These are phyloP conservation scores for Trichosporon ovoides DNA, from an alignment of 1,284 basidiomycete genomes.

Conservation along the genomic window DNA sequence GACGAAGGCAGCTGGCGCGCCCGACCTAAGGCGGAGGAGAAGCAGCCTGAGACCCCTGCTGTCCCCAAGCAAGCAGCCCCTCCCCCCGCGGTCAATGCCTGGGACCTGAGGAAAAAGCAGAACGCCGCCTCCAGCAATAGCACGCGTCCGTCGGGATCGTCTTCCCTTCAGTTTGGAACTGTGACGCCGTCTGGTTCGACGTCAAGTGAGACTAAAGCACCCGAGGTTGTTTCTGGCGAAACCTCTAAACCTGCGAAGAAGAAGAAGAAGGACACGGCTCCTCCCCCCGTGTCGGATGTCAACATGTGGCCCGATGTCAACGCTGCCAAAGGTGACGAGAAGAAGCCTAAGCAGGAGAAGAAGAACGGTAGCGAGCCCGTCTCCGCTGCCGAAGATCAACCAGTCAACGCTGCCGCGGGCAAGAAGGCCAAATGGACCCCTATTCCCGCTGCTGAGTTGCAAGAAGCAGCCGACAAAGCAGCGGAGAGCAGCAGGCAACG, in stretches of 20 bases:
- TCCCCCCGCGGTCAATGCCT: constrained; percentile 38
- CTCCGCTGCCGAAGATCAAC: constrained; percentile 16
- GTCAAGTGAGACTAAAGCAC: background rate
- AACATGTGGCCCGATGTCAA: constrained; percentile 42
- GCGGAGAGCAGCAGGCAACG: constrained; percentile 29
- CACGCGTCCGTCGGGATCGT: background rate
- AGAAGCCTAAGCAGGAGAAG: constrained; percentile 30
- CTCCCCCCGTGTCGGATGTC: constrained; percentile 28
- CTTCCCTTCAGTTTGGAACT: constrained; percentile 11
- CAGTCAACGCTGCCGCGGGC: constrained; percentile 11
- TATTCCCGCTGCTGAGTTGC: constrained; percentile 47
- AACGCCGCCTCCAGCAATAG: background rate
- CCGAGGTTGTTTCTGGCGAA: constrained; percentile 1
- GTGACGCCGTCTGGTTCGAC: constrained; percentile 1
- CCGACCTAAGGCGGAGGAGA: constrained; percentile 19
- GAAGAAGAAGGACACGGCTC: constrained; percentile 12
- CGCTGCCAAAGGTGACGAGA: constrained; percentile 27
- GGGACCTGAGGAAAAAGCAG: constrained; percentile 40
- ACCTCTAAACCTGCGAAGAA: constrained; percentile 19
- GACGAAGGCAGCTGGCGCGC: constrained; percentile 36
- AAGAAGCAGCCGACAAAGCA: constrained; percentile 46
- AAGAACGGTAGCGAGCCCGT: constrained; percentile 22
- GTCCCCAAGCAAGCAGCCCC: constrained; percentile 22
- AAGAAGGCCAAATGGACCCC: constrained; percentile 49
- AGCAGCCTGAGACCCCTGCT: constrained; percentile 10